phyloP scores from a whole-genome alignment of 2,329 filamentous ascomycete species.

The Verruconis gallopava region DNA sequence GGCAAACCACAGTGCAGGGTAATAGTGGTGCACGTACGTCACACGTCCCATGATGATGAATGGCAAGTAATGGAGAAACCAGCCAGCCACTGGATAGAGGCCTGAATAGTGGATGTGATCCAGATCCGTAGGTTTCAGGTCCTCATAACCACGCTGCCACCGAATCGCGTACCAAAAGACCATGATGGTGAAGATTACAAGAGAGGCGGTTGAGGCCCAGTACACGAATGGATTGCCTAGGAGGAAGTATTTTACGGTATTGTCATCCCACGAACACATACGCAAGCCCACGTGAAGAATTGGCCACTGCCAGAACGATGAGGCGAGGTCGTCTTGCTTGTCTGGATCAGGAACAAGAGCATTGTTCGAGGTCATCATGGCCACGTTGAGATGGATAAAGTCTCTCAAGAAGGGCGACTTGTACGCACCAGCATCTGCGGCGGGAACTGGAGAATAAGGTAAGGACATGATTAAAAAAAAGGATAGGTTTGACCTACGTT shows the following conservation, averaged over 20 bases:
- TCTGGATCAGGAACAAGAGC: constrained; percentile 93
- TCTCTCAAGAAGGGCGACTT: constrained; percentile 96
- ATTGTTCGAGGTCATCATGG: constrained; percentile 99
- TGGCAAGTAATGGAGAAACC: constrained; percentile 91
- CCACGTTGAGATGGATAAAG: constrained; percentile 94
- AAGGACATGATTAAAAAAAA: not conserved
- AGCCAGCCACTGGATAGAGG: constrained; percentile 81
- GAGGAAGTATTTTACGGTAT: constrained; percentile 94
- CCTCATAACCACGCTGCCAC: constrained; percentile 89
- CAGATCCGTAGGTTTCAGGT: constrained; percentile 67
- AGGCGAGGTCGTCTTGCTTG: constrained; percentile 96
- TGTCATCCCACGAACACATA: constrained; percentile 98
- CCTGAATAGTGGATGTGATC: constrained; percentile 92
- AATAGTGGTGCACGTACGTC: constrained; percentile 98
- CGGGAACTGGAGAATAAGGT: constrained; percentile 49
- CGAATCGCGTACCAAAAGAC: constrained; percentile 77
- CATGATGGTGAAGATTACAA: constrained; percentile 59
- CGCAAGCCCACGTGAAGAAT: constrained; percentile 87
- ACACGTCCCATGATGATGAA: constrained; percentile 98
- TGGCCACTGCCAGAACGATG: constrained; percentile 97
- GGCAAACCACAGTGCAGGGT: constrained; percentile 94
- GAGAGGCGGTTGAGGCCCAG: constrained; percentile 76
- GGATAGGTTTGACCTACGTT: constrained; percentile 47
- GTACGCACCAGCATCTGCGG: constrained; percentile 80
- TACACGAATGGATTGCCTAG: constrained; percentile 94